Percentiles rank a stretch among this genome's conserved stretches.
Conservation (phyloP, 2,329 filamentous ascomycete genomes). For the Blastomyces emzantsi region DNA sequence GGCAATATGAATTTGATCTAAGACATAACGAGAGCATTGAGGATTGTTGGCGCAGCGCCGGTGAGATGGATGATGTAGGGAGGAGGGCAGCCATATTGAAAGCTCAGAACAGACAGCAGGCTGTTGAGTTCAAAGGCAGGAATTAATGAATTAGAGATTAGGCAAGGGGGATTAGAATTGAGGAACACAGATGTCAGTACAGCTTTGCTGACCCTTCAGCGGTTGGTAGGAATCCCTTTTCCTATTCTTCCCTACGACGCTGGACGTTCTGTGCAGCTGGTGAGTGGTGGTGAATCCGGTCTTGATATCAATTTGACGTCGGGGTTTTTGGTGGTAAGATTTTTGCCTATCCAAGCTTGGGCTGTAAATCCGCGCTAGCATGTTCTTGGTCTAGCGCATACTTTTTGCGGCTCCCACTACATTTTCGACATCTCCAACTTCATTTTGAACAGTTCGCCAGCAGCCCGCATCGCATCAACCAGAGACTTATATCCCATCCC, state of each 20-base stretch:
- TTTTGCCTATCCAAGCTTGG: constrained; percentile 7
- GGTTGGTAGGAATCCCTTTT: background rate
- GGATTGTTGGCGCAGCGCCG: constrained; percentile 30
- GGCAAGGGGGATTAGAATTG: background rate
- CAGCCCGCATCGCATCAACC: background rate
- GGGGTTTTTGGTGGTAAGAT: background rate
- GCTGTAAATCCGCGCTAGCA: background rate
- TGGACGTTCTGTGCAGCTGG: background rate
- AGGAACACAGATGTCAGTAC: background rate
- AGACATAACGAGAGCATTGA: constrained; percentile 14
- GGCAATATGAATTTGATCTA: constrained; percentile 8
- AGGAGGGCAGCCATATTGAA: constrained; percentile 10
- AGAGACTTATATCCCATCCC: constrained; percentile 15
- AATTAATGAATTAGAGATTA: background rate
- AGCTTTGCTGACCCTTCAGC: background rate
- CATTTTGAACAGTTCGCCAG: constrained; percentile 6
- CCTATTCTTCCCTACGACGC: background rate
- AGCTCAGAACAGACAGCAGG: constrained; percentile 7
- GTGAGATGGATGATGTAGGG: constrained; percentile 21
- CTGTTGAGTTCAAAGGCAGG: background rate
- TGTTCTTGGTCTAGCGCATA: constrained; percentile 9
- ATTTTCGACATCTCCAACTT: constrained; percentile 9
- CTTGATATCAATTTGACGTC: background rate
- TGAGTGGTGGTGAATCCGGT: background rate
- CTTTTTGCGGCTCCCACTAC: constrained; percentile 5